Evolutionary conservation across 148 eudicot genomes (phyloP), one percentile per base, ranked within the genome.

Genomic region (Silene uniflora): DNA sequence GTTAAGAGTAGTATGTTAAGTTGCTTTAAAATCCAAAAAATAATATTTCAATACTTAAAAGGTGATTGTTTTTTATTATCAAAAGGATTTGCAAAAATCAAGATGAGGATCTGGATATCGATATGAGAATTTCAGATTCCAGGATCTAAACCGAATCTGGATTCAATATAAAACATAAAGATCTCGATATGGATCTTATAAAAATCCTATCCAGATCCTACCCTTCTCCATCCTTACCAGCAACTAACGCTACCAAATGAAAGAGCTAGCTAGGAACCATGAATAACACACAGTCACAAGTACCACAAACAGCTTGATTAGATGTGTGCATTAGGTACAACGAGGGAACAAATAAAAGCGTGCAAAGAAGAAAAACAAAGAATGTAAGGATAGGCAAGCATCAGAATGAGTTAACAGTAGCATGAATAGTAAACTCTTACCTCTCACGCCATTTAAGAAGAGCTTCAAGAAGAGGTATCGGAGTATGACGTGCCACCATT

Each of bases 401-500:
- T 47, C 35, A 62, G 23, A 21, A 22, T 13, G 4, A 47, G 12
- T 27, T 0, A 65, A 18, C 18, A 22, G 76, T 55, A 71, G 55
- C 72, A 14, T 39, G 46, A 23, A 8, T 39, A 17, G 63, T 27
- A 74, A 46, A 16, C 61, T 35, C 56, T 68, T 62, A 93, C 99
- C 94, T 91, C 71, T 95, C 99, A 85, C 99, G 88, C 99, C 99
- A 95, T 74, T 86, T 86, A 73, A 88, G 88, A 84, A 95, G 97
- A 77, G 99, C 99, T 86, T 95, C 99, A 67, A 95, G 78, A 65
- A 95, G 91, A 68, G 99, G 99, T 74, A 92, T 93, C 67, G 99
- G 99, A 66, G 99, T 95, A 83, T 95, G 97, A 10, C 99, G 91
- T 23, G 99, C 99, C 78, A 95, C 96, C 99, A 95, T 92, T 70